Percentiles rank a stretch among this genome's conserved stretches.
Evolutionary conservation across 208 protist species (phyloP).

Genomic region (Acanthamoeba lenticulata): DNA sequence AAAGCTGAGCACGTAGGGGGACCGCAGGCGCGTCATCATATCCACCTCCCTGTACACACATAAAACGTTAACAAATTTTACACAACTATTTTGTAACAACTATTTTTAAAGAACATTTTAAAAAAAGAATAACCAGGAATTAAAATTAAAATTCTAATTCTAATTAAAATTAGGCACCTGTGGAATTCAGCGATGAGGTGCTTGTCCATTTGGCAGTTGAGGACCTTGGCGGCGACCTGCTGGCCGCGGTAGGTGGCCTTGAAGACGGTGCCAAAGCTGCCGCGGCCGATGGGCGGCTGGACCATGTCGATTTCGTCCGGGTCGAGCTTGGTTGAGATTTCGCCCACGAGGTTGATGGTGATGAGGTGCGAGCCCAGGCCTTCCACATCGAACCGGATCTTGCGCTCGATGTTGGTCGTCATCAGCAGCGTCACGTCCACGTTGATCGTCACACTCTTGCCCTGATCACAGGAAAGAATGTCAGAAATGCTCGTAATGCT

Average conservation of each 20-base stretch:
- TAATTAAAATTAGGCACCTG: too few relatives aligned
- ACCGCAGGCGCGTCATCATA: slow-evolving; percentile 5
- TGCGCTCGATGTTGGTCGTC: slow-evolving; percentile 1
- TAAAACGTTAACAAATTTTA: too few relatives aligned
- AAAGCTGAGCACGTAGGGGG: slow-evolving; percentile 29
- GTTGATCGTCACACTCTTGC: slow-evolving; percentile 25
- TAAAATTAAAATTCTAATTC: too few relatives aligned
- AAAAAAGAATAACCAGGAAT: too few relatives aligned
- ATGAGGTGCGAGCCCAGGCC: slow-evolving; percentile 53
- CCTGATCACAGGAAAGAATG: background rate
- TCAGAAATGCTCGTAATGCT: background rate
- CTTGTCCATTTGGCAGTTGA: slow-evolving; percentile 25
- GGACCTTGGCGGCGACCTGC: slow-evolving; percentile 45
- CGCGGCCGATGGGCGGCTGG: background rate
- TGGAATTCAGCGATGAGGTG: slow-evolving; percentile 4
- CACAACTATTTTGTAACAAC: too few relatives aligned
- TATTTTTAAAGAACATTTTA: too few relatives aligned
- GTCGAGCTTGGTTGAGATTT: slow-evolving; percentile 50
- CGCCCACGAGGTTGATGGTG: slow-evolving; percentile 22
- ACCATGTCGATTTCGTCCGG: slow-evolving; percentile 39
- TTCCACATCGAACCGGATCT: slow-evolving; percentile 56
- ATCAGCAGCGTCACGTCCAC: slow-evolving; percentile 12
- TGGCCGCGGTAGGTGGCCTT: slow-evolving; percentile 44
- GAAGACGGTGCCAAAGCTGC: slow-evolving; percentile 35
- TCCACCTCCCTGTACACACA: slow-evolving; percentile 26